Evolutionary conservation across 176 grass and related monocot genomes (phyloP), one percentile per base, ranked within the genome.

Genomic region (Musa acuminata): DNA sequence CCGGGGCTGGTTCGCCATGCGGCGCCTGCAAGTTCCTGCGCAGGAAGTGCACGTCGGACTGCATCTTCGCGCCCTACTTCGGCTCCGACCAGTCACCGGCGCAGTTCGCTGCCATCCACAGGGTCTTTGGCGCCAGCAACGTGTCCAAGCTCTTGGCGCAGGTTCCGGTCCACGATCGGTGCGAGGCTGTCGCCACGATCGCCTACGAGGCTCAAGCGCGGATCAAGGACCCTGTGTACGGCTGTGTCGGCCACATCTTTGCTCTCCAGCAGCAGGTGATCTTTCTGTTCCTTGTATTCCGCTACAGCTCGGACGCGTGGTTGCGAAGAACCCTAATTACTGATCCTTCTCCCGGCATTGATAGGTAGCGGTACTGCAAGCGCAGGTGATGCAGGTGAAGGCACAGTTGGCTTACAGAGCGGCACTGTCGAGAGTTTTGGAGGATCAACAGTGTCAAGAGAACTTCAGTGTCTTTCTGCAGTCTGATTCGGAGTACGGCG

Each of bases 41-140:
- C 13, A 85, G 94, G 58, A 83, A 87, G 5, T 98, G 94, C 71
- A 84, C 91, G 25, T 22, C 90, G 0, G 90, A 93, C 66, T 98
- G 94, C 81, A 85, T 98, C 14, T 98, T 98, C 74, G 90, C 94
- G 70, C 94, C 94, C 8, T 91, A 98, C 85, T 98, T 98, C 82
- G 89, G 84, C 84, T 84, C 75, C 55, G 94, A 98, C 11, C 85
- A 98, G 64, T 90, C 90, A 25, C 79, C 90, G 1, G 88, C 84
- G 1, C 80, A 77, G 49, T 98, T 98, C 67, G 90, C 94, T 0
- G 94, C 94, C 10, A 93, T 93, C 72, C 94, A 98, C 85, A 98
- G 89, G 86, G 85, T 98, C 13, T 98, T 98, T 63, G 94, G 94
- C 69, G 94, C 94, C 29, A 98, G 94, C 86, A 98, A 98, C 49